Evolutionary conservation across 2,329 filamentous ascomycete genomes (phyloP).

Genomic region (Trichoderma pleuroti): DNA sequence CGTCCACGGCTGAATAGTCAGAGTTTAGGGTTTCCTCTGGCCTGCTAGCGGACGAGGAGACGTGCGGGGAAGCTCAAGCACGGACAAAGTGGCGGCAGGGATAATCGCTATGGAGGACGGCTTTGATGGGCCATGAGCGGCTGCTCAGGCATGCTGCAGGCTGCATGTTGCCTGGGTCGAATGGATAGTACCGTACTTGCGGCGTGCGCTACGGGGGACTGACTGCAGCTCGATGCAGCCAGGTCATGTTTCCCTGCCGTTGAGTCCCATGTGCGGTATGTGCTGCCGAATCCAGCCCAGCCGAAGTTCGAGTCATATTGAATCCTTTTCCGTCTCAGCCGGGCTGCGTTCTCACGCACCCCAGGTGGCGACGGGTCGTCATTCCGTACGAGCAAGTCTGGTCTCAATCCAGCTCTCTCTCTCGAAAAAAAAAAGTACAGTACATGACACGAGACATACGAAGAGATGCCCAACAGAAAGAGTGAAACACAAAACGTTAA

Average conservation of each 20-base stretch:
- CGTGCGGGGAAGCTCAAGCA: constrained; percentile 15
- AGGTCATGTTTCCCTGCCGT: not conserved
- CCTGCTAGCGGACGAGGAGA: not conserved
- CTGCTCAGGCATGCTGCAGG: not conserved
- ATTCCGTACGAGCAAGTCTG: not conserved
- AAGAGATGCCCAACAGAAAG: not conserved
- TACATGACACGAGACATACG: not conserved
- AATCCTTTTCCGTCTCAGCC: constrained; percentile 2
- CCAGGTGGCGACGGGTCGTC: not conserved
- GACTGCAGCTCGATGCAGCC: not conserved
- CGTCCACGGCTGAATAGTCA: constrained; percentile 9
- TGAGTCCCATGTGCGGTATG: not conserved
- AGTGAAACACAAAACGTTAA: not conserved
- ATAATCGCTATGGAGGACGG: not conserved
- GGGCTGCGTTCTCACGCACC: not conserved
- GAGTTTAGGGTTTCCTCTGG: constrained; percentile 9
- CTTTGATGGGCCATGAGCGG: not conserved
- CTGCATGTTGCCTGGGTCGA: not conserved
- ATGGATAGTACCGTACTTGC: not conserved
- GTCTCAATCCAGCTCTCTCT: not conserved
- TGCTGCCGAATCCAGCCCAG: not conserved
- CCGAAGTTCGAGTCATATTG: not conserved
- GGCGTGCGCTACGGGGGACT: not conserved
- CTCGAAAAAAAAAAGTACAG: not conserved
- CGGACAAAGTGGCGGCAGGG: constrained; percentile 4